A percentile compares a stretch with the other conserved stretches of the same genome.
phyloP scores from a whole-genome alignment of 352 stramenopile species.

The Pilasporangium apinafurcum region DNA sequence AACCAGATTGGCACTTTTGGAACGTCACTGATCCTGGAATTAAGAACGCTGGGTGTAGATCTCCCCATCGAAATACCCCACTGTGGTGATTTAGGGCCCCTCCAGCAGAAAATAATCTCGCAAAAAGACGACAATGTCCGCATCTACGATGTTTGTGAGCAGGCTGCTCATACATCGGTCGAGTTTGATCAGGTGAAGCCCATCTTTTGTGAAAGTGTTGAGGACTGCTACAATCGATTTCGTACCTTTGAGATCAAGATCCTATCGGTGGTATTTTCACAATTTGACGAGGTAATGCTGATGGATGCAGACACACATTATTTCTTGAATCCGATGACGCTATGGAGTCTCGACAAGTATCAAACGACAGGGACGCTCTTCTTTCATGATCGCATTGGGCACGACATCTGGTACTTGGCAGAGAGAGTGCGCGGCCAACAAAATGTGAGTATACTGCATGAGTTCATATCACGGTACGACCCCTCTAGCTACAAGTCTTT shows the following conservation, averaged over 20 bases:
- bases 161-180: constrained; percentile 19
- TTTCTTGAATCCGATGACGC: constrained; percentile 40
- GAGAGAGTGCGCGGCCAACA: constrained; percentile 13
- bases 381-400: constrained; percentile 45
- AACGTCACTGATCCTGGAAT: constrained; percentile 54
- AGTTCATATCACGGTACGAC: constrained; percentile 42
- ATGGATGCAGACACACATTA: constrained; percentile 68
- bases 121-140: constrained; percentile 32
- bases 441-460: constrained; percentile 19
- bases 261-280: constrained; percentile 50
- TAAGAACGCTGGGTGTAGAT: constrained; percentile 41
- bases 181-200: constrained; percentile 10
- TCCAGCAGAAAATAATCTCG: constrained; percentile 24
- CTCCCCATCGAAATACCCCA: constrained; percentile 64
- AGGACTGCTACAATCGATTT: constrained; percentile 37
- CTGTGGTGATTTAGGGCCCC: constrained; percentile 51
- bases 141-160: constrained; percentile 62
- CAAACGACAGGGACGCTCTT: constrained; percentile 46
- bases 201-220: constrained; percentile 45
- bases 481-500: constrained; percentile 29
- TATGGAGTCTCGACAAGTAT: constrained; percentile 54
- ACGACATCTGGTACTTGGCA: constrained; percentile 31
- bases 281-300: constrained; percentile 68
- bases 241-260: constrained; percentile 65
- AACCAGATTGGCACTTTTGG: constrained; percentile 50